Percentiles rank a stretch among this genome's conserved stretches.
phyloP scores from a whole-genome alignment of 2,329 filamentous ascomycete species.

The Ophiostoma perfectum region DNA sequence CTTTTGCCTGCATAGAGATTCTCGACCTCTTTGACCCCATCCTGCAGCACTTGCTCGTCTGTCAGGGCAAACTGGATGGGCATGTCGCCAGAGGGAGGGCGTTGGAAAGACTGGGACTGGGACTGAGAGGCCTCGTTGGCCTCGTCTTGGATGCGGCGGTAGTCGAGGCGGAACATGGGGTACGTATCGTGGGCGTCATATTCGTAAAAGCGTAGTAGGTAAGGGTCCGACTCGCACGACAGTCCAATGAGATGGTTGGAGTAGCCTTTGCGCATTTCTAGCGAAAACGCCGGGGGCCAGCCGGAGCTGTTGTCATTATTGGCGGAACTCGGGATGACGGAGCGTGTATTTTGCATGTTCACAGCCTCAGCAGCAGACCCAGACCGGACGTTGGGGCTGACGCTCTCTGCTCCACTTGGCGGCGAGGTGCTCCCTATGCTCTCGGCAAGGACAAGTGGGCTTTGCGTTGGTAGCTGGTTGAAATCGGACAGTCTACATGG shows the following conservation, averaged over 20 bases:
- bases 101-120: constrained; percentile 27
- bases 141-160: constrained; percentile 23
- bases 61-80: constrained; percentile 3
- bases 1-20: constrained; percentile 17
- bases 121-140: not conserved
- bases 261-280: constrained; percentile 22
- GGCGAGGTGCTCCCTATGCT: too few species aligned
- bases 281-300: not conserved
- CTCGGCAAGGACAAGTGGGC: not conserved
- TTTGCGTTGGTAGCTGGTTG: not conserved
- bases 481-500: not conserved
- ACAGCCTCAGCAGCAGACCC: too few species aligned
- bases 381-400: too few species aligned
- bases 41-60: not conserved
- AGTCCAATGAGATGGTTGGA: constrained; percentile 28
- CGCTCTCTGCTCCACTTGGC: too few species aligned
- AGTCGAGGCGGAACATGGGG: constrained; percentile 29
- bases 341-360: too few species aligned
- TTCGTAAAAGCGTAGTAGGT: constrained; percentile 27
- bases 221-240: constrained; percentile 30
- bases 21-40: constrained; percentile 21
- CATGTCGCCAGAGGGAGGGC: not conserved
- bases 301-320: too few species aligned
- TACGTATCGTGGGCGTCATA: constrained; percentile 28
- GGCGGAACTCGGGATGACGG: too few species aligned